phyloP scores from a whole-genome alignment of 306 rosid genomes.

The Parietaria judaica region DNA sequence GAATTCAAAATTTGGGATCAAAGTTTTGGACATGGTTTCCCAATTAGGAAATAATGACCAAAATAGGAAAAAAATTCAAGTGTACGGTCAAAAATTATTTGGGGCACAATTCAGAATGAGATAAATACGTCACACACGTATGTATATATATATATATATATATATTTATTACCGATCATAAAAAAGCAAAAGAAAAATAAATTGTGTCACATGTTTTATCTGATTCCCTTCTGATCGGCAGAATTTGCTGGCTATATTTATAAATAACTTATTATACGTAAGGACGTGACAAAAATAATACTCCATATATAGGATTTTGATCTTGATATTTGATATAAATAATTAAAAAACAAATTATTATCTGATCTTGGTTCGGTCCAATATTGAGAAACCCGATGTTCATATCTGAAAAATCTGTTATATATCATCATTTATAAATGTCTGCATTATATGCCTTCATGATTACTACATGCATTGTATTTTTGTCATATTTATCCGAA shows the following conservation, averaged over 20 bases:
- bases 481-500: conserved; percentile 4
- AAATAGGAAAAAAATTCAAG: background rate
- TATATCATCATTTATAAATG: background rate
- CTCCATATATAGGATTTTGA: background rate
- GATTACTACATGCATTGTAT: background rate
- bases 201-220: conserved; percentile 25
- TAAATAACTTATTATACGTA: background rate
- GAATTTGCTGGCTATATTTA: conserved; percentile 19
- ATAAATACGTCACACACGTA: no score
- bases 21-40: background rate
- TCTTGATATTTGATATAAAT: background rate
- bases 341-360: background rate
- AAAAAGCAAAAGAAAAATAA: background rate
- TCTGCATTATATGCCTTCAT: background rate
- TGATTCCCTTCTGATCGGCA: conserved; percentile 17
- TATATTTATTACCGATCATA: background rate
- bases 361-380: background rate
- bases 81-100: background rate
- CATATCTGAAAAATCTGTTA: background rate
- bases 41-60: conserved; percentile 11
- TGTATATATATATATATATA: background rate
- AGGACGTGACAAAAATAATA: background rate
- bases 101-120: background rate
- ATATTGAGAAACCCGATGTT: conserved; percentile 6
- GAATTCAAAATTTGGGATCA: background rate